These are phyloP conservation scores for Nothopassalora personata DNA, from an alignment of 2,329 filamentous ascomycete species.

Conservation along the genomic window DNA sequence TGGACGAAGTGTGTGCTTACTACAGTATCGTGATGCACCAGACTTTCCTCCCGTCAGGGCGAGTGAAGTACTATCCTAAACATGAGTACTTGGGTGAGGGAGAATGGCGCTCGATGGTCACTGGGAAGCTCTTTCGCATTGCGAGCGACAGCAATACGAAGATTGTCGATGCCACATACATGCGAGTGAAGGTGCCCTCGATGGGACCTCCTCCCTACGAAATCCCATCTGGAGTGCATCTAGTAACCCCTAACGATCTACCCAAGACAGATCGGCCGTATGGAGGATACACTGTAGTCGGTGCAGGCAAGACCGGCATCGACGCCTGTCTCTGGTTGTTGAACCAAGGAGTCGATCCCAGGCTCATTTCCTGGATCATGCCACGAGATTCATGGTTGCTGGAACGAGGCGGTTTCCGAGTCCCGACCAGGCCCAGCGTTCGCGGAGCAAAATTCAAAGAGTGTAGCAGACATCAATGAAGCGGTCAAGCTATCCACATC, in stretches of 20 bases:
- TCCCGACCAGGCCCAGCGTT: constrained; percentile 6
- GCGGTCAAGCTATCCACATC: constrained; percentile 12
- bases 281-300: constrained; percentile 16
- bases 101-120: constrained; percentile 10
- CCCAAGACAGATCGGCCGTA: constrained; percentile 5
- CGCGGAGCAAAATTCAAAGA: neutral
- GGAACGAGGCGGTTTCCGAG: constrained; percentile 11
- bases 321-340: constrained; percentile 20
- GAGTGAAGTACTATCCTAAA: constrained; percentile 16
- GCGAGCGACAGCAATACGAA: constrained; percentile 1
- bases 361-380: constrained; percentile 21
- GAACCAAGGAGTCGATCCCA: constrained; percentile 6
- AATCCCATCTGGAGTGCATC: constrained; percentile 4
- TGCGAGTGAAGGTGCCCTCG: constrained; percentile 15
- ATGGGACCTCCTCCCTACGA: constrained; percentile 16
- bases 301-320: constrained; percentile 20
- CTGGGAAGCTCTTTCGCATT: constrained; percentile 8
- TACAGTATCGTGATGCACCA: constrained; percentile 17
- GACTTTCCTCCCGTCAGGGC: constrained; percentile 16
- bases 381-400: constrained; percentile 18
- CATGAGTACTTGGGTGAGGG: constrained; percentile 15
- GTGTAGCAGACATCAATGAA: neutral
- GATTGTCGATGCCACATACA: constrained; percentile 20
- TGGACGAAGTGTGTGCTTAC: constrained; percentile 15
- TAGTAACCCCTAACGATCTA: constrained; percentile 13